Conservation (phyloP, 305 asterid species). For the Fraxinus platypoda region DNA sequence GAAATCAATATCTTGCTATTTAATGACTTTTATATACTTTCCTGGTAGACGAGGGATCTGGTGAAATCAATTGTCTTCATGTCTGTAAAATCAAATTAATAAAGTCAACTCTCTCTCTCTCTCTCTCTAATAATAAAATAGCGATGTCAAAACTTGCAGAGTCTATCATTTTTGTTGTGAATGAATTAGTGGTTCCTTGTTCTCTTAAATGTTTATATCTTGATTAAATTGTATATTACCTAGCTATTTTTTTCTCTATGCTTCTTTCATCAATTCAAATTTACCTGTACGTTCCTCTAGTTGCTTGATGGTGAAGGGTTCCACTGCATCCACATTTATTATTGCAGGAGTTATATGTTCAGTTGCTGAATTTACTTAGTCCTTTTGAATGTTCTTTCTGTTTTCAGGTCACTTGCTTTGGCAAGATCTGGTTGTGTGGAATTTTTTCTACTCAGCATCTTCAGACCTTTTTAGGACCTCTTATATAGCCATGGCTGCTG, state of each 20-base stretch:
- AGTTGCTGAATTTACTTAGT: neutral
- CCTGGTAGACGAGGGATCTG: neutral
- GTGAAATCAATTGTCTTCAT: neutral
- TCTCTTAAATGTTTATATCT: neutral
- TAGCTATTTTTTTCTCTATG: neutral
- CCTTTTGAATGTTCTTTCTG: neutral
- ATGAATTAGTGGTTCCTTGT: neutral
- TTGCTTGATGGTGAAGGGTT: neutral
- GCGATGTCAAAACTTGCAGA: neutral
- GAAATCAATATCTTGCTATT: neutral
- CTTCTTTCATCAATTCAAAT: neutral
- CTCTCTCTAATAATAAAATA: neutral
- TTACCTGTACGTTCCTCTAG: neutral
- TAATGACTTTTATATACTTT: neutral
- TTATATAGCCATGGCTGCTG: conserved; percentile 39
- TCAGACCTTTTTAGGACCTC: neutral
- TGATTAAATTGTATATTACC: neutral
- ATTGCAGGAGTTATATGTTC: neutral
- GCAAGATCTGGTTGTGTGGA: neutral
- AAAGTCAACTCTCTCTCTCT: neutral
- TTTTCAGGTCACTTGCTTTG: neutral
- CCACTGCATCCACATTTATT: neutral
- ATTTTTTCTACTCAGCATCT: neutral
- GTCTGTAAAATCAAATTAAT: neutral
- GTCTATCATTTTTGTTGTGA: neutral